These are phyloP conservation scores for Cicer pinnatifidum DNA, from an alignment of 306 rosid species.

Conservation along the genomic window DNA sequence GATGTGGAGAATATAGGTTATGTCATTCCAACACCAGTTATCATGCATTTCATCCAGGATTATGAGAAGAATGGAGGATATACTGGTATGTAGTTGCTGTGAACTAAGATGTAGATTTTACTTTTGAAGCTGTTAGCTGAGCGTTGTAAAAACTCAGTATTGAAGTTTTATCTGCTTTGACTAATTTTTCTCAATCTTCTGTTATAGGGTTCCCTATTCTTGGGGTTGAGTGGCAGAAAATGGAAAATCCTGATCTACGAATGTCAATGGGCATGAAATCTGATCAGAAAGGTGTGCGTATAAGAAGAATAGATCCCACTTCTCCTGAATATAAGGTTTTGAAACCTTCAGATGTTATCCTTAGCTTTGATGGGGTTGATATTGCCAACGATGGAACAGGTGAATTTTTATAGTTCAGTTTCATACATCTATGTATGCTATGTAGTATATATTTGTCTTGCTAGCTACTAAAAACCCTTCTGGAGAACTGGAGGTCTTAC, in stretches of 20 bases:
- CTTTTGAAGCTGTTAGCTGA: conserved; percentile 32
- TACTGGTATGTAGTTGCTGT: conserved; percentile 63
- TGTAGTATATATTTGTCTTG: conserved; percentile 38
- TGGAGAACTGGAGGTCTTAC: conserved; percentile 19
- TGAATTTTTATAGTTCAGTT: conserved; percentile 40
- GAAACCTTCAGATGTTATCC: conserved; percentile 93
- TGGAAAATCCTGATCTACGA: conserved; percentile 97
- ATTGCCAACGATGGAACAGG: conserved; percentile 99
- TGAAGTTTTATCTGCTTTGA: conserved; percentile 33
- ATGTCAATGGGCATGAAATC: conserved; percentile 76
- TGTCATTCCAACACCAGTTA: conserved; percentile 97
- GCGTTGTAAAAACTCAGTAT: not conserved
- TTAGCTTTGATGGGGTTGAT: conserved; percentile 86
- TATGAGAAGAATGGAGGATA: conserved; percentile 87
- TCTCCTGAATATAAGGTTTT: conserved; percentile 78
- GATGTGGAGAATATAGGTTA: conserved; percentile 94
- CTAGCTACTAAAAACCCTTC: conserved; percentile 31
- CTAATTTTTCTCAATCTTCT: conserved; percentile 32
- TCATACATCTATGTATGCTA: not conserved
- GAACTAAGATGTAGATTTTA: conserved; percentile 37
- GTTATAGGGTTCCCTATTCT: conserved; percentile 88
- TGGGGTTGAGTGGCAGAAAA: conserved; percentile 98
- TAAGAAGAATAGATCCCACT: conserved; percentile 92
- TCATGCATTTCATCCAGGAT: conserved; percentile 86
- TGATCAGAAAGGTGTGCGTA: conserved; percentile 96